Evolutionary conservation across 1,284 basidiomycete genomes (phyloP).

Genomic region (Cryptococcus sp.): DNA sequence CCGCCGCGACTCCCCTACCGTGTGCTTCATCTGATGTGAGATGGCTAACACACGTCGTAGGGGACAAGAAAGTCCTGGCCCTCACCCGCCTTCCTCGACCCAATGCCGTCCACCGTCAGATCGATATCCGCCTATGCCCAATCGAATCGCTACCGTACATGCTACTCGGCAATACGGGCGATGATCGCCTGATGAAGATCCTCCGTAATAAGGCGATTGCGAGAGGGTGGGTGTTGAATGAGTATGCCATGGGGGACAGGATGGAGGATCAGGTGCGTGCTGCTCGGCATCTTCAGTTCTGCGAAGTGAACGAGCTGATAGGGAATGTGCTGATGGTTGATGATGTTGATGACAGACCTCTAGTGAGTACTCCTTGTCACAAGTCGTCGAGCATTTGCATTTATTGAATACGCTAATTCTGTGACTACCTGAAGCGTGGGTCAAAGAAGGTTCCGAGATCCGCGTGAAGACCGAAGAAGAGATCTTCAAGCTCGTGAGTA

Average conservation of each 20-base stretch:
- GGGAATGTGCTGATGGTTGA: background rate
- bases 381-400: background rate
- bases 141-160: conserved; percentile 34
- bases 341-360: conserved; percentile 1
- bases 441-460: conserved; percentile 31
- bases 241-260: conserved; percentile 41
- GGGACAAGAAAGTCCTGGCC: conserved; percentile 36
- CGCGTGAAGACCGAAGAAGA: conserved; percentile 35
- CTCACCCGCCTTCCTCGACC: conserved; percentile 26
- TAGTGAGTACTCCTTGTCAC: conserved; percentile 10
- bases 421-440: conserved; percentile 14
- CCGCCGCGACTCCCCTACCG: background rate
- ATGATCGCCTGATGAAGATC: conserved; percentile 42
- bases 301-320: background rate
- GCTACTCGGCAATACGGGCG: conserved; percentile 44
- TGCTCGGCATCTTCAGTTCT: background rate
- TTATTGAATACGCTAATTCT: background rate
- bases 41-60: conserved; percentile 12
- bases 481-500: conserved; percentile 39
- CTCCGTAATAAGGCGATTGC: conserved; percentile 26
- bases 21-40: background rate
- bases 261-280: conserved; percentile 16
- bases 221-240: conserved; percentile 41
- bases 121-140: conserved; percentile 43
- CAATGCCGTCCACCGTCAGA: conserved; percentile 28